A percentile compares a stretch with the other conserved stretches of the same genome.
These are phyloP conservation scores for Ustilago esculenta DNA, from an alignment of 1,284 basidiomycete genomes.

Conservation along the genomic window DNA sequence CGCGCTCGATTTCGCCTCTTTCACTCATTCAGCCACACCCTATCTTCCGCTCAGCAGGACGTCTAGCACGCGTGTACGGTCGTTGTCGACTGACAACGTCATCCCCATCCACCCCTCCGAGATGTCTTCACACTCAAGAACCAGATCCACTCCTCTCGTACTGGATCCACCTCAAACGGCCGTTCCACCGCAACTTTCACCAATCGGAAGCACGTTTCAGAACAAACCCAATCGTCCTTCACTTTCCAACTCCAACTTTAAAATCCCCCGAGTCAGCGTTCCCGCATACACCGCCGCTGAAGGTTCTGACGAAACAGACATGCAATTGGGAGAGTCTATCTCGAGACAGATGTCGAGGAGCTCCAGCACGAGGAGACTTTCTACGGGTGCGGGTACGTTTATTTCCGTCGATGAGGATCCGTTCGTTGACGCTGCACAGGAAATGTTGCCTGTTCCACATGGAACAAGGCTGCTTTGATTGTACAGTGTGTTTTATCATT, in stretches of 20 bases:
- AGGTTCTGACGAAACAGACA: neutral
- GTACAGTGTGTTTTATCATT: too few relatives aligned
- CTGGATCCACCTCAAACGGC: neutral
- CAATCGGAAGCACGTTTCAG: neutral
- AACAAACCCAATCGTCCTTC: neutral
- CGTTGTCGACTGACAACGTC: neutral
- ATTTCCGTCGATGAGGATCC: conserved; percentile 20
- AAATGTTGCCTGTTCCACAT: too few relatives aligned
- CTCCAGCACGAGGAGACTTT: neutral
- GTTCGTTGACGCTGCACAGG: conserved; percentile 26
- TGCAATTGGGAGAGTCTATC: neutral
- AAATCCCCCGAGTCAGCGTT: conserved; percentile 20
- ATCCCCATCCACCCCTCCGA: conserved; percentile 6
- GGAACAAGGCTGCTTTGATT: too few relatives aligned
- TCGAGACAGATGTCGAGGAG: neutral
- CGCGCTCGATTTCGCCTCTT: neutral
- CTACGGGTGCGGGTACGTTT: conserved; percentile 6
- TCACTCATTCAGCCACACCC: neutral
- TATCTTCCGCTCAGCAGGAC: neutral
- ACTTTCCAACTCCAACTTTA: conserved; percentile 9
- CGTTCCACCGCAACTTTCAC: neutral
- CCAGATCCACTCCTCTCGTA: neutral
- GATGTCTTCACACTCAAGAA: neutral
- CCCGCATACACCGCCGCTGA: conserved; percentile 5
- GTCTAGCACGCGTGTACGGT: neutral